Conservation (phyloP, 2,329 filamentous ascomycete genomes). For the Xylaria sp. region DNA sequence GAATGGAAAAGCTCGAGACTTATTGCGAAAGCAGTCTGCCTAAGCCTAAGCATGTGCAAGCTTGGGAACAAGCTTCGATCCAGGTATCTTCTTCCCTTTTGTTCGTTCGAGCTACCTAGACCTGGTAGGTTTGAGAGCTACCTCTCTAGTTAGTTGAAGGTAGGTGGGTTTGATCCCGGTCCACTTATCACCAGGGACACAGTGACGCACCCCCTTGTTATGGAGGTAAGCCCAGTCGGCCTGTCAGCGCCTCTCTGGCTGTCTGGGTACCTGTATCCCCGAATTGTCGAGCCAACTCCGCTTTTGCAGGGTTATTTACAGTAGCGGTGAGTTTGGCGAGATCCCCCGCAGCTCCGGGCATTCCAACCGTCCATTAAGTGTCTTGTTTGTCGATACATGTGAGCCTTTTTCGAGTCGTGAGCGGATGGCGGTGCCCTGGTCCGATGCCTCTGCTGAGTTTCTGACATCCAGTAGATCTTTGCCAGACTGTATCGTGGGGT, state of each 20-base stretch:
- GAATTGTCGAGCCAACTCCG: neutral
- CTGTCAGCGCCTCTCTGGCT: neutral
- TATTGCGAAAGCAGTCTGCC: neutral
- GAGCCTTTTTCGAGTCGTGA: constrained; percentile 18
- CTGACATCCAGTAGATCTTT: constrained; percentile 25
- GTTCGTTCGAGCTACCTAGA: no score
- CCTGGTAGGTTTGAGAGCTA: no score
- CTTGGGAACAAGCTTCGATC: neutral
- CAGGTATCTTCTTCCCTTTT: no score
- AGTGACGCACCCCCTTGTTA: no score
- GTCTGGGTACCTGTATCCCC: neutral
- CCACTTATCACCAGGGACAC: neutral
- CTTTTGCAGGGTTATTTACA: neutral
- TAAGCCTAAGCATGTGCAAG: neutral
- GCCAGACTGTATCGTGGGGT: constrained; percentile 22
- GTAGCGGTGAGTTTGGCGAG: neutral
- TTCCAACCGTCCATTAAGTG: no score
- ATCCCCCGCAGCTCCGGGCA: neutral
- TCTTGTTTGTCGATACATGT: neutral
- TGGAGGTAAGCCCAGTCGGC: no score
- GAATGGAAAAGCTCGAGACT: neutral
- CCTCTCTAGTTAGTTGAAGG: no score
- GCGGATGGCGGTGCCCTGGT: constrained; percentile 22
- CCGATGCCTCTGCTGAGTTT: constrained; percentile 17
- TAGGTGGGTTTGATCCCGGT: neutral